Base-by-base conservation (phyloP, 2,329 filamentous ascomycete genomes). In the Dactylellina haptotyla region DNA sequence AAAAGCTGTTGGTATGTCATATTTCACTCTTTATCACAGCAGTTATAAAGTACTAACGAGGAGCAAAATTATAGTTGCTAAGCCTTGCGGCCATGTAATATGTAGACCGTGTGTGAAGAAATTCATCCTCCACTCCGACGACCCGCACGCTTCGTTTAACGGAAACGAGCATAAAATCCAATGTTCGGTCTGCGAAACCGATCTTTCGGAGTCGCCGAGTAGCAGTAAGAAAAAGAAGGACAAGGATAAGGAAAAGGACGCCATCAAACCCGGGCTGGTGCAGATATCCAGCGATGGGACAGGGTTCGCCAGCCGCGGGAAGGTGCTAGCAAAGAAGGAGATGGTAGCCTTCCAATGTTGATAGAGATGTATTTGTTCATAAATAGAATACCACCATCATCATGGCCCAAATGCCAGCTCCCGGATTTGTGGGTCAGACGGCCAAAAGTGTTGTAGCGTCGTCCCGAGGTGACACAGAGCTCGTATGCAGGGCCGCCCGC, bases 51-150 rank as follows among this genome's bases (percentile, higher is more conserved):
- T 23, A 18, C 57, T 62, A 32, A 58, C 10, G 14, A 16, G 51
- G 12, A 28, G 26, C 53, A 18, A 23, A 12, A 16, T 10, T 12
- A 53, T 57, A 84, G 83, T 97, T 57, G 89, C 91, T 1, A 93
- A 92, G 80, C 91, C 91, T 0, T 99, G 94, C 78, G 94, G 94
- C 0, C 94, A 99, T 80, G 93, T 98, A 0, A 82, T 97, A 20
- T 99, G 94, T 81, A 89, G 90, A 78, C 89, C 86, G 39, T 97
- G 94, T 79, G 89, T 93, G 14, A 86, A 89, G 62, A 90, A 93
- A 79, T 96, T 98, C 80, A 89, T 97, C 84, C 85, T 85, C 53
- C 85, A 87, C 43, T 83, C 81, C 64, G 83, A 81, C 69, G 86
- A 90, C 79, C 87, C 88, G 4, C 89, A 92, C 77, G 85, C 87